Evolutionary conservation across 1,284 basidiomycete genomes (phyloP), one percentile per base, ranked within the genome.

Genomic region (Kwoniella shivajii): DNA sequence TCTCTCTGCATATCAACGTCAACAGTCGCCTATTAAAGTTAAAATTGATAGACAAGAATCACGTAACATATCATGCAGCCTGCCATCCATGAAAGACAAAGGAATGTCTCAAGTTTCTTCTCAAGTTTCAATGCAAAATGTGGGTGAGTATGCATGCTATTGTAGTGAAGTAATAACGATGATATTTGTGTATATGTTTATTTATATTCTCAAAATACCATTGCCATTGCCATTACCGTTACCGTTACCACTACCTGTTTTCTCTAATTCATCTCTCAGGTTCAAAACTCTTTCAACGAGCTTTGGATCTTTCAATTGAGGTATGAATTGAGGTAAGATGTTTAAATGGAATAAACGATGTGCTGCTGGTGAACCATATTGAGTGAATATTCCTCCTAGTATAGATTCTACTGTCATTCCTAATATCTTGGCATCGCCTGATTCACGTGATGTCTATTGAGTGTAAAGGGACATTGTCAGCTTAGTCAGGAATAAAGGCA

Each of bases 291-390:
- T 64, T 44, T 74, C 71, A 9, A 63, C 60, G 38, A 77, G 60
- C 18, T 42, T 50, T 13, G 71, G 70, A 62, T 77, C 74, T 31
- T 64, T 57, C 39, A 78, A 57, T 56, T 77, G 75, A 13, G 37
- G 34, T 6, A 57, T 57, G 9, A 76, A 56, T 26, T 65, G 60
- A 7, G 76, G 77, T 30, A 78, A 62, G 31, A 78, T 49, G 43
- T 68, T 64, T 22, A 68, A 55, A 61, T 77, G 75, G 69, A 74
- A 78, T n/a, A 72, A 61, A 14, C 75, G 67, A 38, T 78, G 75
- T 3, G 76, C 76, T 5, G 76, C 76, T 4, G 76, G 71, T 39
- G 72, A 73, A 9, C 77, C 77, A 56, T 65, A 69, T 48, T 74
- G 67, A 30, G 68, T 67, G 56, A 70, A 75, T 24, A 76, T 65